phyloP scores from a whole-genome alignment of 1,284 basidiomycete species.

The Omphalotus olearius region DNA sequence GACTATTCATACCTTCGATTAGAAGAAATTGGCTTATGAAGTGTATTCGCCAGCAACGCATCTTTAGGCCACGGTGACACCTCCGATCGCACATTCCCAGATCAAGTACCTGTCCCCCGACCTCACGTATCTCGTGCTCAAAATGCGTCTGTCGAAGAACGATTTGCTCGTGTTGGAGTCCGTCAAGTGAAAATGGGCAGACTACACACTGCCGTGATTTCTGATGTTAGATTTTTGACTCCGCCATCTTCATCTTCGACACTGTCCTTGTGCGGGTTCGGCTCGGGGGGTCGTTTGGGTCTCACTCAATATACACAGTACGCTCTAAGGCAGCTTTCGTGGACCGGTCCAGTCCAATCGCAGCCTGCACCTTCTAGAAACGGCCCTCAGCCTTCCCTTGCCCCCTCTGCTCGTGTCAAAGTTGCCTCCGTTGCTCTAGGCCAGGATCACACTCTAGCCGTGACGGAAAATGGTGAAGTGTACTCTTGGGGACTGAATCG shows the following conservation, averaged over 20 bases:
- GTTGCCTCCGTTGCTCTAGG: conserved; percentile 73
- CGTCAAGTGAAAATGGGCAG: conserved; percentile 12
- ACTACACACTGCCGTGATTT: conserved; percentile 11
- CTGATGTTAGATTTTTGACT: background rate
- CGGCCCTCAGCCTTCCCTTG: background rate
- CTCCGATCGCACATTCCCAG: conserved; percentile 78
- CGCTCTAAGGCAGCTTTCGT: conserved; percentile 50
- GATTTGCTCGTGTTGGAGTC: conserved; percentile 7
- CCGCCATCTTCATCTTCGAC: conserved; percentile 3
- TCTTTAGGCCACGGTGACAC: conserved; percentile 81
- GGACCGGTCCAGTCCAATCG: background rate
- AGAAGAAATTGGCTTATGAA: conserved; percentile 11
- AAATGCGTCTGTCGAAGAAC: conserved; percentile 6
- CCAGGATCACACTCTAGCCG: conserved; percentile 90
- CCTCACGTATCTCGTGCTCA: conserved; percentile 29
- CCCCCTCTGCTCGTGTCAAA: conserved; percentile 14
- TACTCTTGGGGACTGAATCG: conserved; percentile 90
- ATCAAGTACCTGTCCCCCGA: conserved; percentile 63
- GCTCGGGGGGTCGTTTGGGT: conserved; percentile 52
- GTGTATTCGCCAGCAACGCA: conserved; percentile 55
- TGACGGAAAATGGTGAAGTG: conserved; percentile 80
- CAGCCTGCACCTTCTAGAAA: background rate
- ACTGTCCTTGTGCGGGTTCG: conserved; percentile 11
- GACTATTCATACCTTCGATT: background rate
- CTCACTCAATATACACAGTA: conserved; percentile 80